Conservation (phyloP, 176 grass and related monocot species). For the Triticum urartu region DNA sequence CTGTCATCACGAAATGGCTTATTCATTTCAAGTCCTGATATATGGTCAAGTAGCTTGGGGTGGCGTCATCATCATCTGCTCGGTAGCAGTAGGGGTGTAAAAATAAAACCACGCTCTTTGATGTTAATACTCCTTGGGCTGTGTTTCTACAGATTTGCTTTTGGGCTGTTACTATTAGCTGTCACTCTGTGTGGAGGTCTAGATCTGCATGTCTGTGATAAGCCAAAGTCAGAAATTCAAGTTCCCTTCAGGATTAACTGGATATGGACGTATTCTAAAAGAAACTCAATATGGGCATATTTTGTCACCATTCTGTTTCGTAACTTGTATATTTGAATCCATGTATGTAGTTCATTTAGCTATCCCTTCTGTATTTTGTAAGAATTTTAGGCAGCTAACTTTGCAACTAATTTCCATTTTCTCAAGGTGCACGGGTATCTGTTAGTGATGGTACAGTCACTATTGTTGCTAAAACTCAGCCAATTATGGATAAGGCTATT, state of each 20-base stretch:
- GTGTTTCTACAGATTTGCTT: neutral
- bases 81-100: no score
- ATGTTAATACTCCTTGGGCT: neutral
- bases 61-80: no score
- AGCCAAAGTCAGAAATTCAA: neutral
- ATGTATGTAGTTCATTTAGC: neutral
- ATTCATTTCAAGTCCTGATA: neutral
- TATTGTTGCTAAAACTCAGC: constrained; percentile 96
- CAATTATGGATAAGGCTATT: constrained; percentile 81
- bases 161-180: neutral
- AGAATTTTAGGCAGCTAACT: neutral
- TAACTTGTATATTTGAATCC: neutral
- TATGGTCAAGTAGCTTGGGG: no score
- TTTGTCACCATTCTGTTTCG: constrained; percentile 13
- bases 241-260: neutral
- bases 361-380: neutral
- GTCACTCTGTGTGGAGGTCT: neutral
- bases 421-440: constrained; percentile 82
- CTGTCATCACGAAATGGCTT: neutral
- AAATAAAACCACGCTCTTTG: neutral
- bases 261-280: neutral
- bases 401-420: constrained; percentile 23
- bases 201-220: constrained; percentile 15
- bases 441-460: constrained; percentile 86
- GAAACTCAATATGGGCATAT: neutral